Base-by-base conservation (phyloP, 106 monocot genomes). In the Gastrodia elata region DNA sequence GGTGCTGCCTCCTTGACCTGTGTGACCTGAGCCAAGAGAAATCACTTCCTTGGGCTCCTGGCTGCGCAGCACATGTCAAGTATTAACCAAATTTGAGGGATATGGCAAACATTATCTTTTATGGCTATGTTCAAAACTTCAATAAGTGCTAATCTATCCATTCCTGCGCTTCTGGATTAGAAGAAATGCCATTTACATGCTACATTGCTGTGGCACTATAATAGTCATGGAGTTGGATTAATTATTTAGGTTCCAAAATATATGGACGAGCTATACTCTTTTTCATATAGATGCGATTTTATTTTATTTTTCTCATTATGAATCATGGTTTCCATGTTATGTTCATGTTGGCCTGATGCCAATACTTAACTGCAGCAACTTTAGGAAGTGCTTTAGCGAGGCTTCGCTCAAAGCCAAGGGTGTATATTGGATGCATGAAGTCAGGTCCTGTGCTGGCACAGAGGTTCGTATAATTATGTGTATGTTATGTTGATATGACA, bases 381-480 rank as follows among this genome's bases (percentile, higher is more conserved):
- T 87, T 98, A 56, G 97, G 88, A 79, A 77, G 74, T 44, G 87
- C 88, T 52, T 83, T 98, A 71, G 81, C 82, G 35, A 84, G 81
- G 73, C 84, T 91, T 46, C 86, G 86, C 11, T 79, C 91, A 33
- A 98, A 90, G 77, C 88, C 93, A 67, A 86, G 81, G 36, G 82
- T 93, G 1, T 98, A 98, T 73, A 82, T 98, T 65, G 97, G 97
- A 65, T 98, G 97, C 77, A 98, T 98, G 97, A 98, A 98, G 73
- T 93, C 97, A 35, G 97, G 97, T 74, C 97, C 97, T 57, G 97
- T 98, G 46, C 77, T 98, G 5, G 87, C 97, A 42, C 90, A 85
- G 72, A 98, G 93, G 97, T 98, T 82, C 83, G 90, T 26, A 35
- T 69, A 38, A 69, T 25, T 40, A 39, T 20, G 40, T 69, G 69